phyloP scores from a whole-genome alignment of 805 yeast species.

The Lipomyces sp. region DNA sequence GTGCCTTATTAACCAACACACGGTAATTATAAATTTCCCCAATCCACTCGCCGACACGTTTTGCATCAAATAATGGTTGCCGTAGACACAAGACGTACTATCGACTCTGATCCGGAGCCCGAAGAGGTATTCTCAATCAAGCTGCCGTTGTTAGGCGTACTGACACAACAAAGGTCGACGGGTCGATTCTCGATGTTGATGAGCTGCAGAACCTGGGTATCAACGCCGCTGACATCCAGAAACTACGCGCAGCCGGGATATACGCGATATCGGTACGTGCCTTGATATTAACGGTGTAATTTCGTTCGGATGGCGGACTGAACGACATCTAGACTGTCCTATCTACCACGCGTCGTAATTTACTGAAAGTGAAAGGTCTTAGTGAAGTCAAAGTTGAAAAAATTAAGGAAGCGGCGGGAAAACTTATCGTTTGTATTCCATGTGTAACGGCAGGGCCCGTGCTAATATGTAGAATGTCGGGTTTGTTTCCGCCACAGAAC shows the following conservation, averaged over 20 bases:
- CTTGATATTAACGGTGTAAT: constrained; percentile 31
- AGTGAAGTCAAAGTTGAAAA: constrained; percentile 80
- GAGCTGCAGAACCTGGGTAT: constrained; percentile 53
- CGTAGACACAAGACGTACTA: constrained; percentile 13
- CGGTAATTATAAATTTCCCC: background rate
- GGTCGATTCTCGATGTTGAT: constrained; percentile 36
- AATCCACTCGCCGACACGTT: background rate
- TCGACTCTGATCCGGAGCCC: constrained; percentile 19
- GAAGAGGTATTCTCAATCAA: constrained; percentile 5
- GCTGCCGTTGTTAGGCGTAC: background rate
- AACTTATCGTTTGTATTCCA: constrained; percentile 50
- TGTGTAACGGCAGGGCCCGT: constrained; percentile 42
- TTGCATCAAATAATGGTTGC: constrained; percentile 9
- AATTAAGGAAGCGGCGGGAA: constrained; percentile 73
- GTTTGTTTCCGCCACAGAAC: constrained; percentile 73
- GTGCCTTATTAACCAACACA: background rate
- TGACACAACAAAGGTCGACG: constrained; percentile 11
- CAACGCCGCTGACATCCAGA: constrained; percentile 70
- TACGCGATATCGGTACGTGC: constrained; percentile 65
- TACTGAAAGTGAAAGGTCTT: constrained; percentile 69
- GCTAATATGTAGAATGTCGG: constrained; percentile 56
- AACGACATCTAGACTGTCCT: constrained; percentile 51
- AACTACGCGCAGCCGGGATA: constrained; percentile 68
- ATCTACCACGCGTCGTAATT: constrained; percentile 66
- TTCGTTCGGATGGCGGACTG: background rate